phyloP scores from a whole-genome alignment of 768 basidiomycete genomes.

The Russula vinacea region DNA sequence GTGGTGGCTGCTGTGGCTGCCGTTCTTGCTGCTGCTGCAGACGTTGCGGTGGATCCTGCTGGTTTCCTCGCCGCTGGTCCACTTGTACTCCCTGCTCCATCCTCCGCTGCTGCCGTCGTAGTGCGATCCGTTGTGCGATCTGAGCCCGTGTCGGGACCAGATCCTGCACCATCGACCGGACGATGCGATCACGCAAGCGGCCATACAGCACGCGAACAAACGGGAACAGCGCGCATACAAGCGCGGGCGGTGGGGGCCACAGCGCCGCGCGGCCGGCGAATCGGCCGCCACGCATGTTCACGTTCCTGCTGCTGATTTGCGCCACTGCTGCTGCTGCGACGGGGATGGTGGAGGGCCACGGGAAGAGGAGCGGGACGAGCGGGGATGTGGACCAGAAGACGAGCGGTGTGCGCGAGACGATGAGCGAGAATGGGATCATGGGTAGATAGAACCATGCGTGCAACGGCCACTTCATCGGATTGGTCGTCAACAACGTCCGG shows the following conservation, averaged over 20 bases:
- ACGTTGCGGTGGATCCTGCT: neutral
- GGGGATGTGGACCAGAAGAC: slow-evolving; percentile 33
- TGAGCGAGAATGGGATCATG: slow-evolving; percentile 62
- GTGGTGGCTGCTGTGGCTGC: neutral
- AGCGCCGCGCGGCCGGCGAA: too few species aligned
- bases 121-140: neutral
- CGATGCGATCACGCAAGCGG: slow-evolving; percentile 29
- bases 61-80: neutral
- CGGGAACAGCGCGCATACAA: slow-evolving; percentile 35
- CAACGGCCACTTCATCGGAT: slow-evolving; percentile 73
- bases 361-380: slow-evolving; percentile 36
- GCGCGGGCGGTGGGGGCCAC: slow-evolving; percentile 39
- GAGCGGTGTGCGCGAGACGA: slow-evolving; percentile 49
- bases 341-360: slow-evolving; percentile 35
- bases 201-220: slow-evolving; percentile 33
- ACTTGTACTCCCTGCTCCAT: neutral
- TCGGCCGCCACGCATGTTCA: neutral
- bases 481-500: slow-evolving; percentile 58
- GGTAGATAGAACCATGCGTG: slow-evolving; percentile 74
- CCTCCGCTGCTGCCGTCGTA: neutral
- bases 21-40: neutral
- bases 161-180: slow-evolving; percentile 30
- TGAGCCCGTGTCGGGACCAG: neutral
- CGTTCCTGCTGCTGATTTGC: neutral
- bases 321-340: slow-evolving; percentile 13